Evolutionary conservation across 2,329 filamentous ascomycete genomes (phyloP), one percentile per base, ranked within the genome.

Genomic region (Phaeophleospora eucalypticola): DNA sequence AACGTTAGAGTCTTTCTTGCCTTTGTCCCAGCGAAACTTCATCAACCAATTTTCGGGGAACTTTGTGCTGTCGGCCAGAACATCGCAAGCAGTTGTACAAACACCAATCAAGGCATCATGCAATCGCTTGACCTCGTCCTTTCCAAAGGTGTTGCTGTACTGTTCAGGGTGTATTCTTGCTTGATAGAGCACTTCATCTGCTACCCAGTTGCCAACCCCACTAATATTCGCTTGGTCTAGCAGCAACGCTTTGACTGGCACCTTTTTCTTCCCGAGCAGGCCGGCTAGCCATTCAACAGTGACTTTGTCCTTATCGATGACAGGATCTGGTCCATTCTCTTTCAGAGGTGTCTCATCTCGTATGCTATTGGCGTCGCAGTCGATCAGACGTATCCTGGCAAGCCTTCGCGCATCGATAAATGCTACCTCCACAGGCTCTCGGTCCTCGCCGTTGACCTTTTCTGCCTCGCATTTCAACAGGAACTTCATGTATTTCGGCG

Each of bases 181-280:
- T 58, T 97, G 84, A 62, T 90, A 98, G 42, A 98, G 73, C 4
- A 95, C 84, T 66, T 98, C 93, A 63, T 98, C 93, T 70, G 85
- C 89, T 44, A 98, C 91, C 91, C 91, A 98, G 64, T 97, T 97
- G 0, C 93, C 93, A 52, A 98, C 87, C 6, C 93, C 93, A 60
- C 87, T 93, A 51, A 97, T 86, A 64, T 86, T 86, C 15, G 82
- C 78, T 68, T 98, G 93, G 63, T 97, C 88, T 3, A 97, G 76
- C 10, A 98, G 72, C 16, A 96, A 74, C 0, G 89, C 87, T 66
- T 97, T 97, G 54, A 97, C 79, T 0, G 91, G 90, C 0, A 96
- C 87, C 59, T 81, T 87, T 45, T 91, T 89, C 47, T 77, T 81
- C 41, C 70, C 74, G 72, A 96, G 75, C 66, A 88, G 86, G 45